A percentile compares a stretch with the other conserved stretches of the same genome.
phyloP scores from a whole-genome alignment of 176 grass and related monocot species.

The Musa itinerans region DNA sequence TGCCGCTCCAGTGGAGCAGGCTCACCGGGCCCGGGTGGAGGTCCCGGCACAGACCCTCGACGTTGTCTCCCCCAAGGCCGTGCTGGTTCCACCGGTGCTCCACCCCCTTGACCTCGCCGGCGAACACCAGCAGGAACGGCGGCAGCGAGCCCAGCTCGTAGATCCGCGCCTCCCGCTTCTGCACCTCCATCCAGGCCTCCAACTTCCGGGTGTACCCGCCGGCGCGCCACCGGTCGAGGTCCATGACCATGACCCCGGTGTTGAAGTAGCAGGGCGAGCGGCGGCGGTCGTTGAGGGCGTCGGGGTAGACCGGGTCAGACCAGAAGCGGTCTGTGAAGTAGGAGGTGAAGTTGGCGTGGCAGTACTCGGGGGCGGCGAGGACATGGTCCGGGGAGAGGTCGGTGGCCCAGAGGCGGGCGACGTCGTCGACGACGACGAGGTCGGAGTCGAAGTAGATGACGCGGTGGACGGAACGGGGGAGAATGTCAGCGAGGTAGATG shows the following conservation, averaged over 20 bases:
- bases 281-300: constrained; percentile 46
- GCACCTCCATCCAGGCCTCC: constrained; percentile 97
- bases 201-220: constrained; percentile 62
- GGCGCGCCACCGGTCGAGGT: constrained; percentile 65
- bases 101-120: constrained; percentile 83
- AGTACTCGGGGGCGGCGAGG: constrained; percentile 88
- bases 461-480: constrained; percentile 54
- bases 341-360: constrained; percentile 97
- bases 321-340: constrained; percentile 93
- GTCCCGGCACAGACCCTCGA: constrained; percentile 70
- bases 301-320: constrained; percentile 38
- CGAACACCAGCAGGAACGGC: constrained; percentile 85
- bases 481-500: constrained; percentile 91
- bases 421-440: constrained; percentile 86
- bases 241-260: constrained; percentile 98
- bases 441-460: constrained; percentile 95
- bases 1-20: constrained; percentile 96
- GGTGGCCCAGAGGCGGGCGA: constrained; percentile 81
- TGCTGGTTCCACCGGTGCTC: constrained; percentile 98
- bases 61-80: constrained; percentile 91
- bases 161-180: constrained; percentile 85
- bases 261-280: constrained; percentile 91
- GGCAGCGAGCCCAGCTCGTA: constrained; percentile 89
- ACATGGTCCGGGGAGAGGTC: constrained; percentile 48
- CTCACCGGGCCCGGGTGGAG: constrained; percentile 87